Evolutionary conservation across 2,329 filamentous ascomycete species (phyloP).

Genomic region (Aspergillus niger): DNA sequence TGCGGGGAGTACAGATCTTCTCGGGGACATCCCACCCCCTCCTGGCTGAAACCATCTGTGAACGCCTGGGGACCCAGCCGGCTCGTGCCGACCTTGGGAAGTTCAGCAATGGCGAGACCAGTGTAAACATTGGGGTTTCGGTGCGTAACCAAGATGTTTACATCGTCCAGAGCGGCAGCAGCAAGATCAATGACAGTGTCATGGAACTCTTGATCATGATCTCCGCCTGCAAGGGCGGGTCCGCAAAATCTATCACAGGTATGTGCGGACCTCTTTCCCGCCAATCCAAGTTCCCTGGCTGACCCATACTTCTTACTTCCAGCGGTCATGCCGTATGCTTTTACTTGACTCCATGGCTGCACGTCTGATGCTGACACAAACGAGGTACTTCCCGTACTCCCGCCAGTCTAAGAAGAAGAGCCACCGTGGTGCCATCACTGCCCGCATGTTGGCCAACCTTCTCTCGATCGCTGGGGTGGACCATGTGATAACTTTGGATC

Average conservation of each 20-base stretch:
- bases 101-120: conserved; percentile 71
- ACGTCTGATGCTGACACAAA: conserved; percentile 40
- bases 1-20: conserved; percentile 70
- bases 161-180: conserved; percentile 94
- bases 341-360: conserved; percentile 29
- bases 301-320: conserved; percentile 3
- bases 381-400: conserved; percentile 92
- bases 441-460: conserved; percentile 94
- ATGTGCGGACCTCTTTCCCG: conserved; percentile 37
- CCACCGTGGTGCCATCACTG: conserved; percentile 92
- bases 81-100: conserved; percentile 64
- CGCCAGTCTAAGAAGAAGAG: conserved; percentile 99
- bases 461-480: conserved; percentile 91
- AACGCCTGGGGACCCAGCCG: conserved; percentile 62
- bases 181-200: conserved; percentile 95
- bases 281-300: conserved; percentile 2
- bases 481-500: conserved; percentile 95
- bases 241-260: conserved; percentile 96
- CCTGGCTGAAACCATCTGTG: conserved; percentile 66
- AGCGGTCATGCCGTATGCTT: conserved; percentile 53
- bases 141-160: conserved; percentile 99
- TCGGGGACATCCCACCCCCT: conserved; percentile 65
- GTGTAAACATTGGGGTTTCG: conserved; percentile 66
- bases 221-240: conserved; percentile 95
- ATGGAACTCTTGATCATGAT: conserved; percentile 99